Evolutionary conservation across 2,329 filamentous ascomycete species (phyloP), one percentile per base, ranked within the genome.

Genomic region (Colletotrichum higginsianum): DNA sequence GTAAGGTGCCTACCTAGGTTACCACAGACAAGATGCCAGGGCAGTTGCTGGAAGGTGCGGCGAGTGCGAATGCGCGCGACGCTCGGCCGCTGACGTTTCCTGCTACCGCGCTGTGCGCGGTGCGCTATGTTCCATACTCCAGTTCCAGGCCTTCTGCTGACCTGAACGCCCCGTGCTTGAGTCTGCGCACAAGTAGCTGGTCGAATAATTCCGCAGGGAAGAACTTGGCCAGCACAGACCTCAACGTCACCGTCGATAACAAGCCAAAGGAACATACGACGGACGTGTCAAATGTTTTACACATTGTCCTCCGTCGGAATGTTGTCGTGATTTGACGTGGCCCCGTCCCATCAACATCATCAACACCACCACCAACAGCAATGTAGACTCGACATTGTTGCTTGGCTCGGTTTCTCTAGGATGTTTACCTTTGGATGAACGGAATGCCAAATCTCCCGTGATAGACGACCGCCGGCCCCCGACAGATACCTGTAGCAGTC

Each of bases 31-130:
- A 57, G 35, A 6, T 15, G 53, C 53, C 12, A 42, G 53, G 35
- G 13, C 53, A 40, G 30, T 21, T 56, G n/a, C 35, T 58, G 40
- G 23, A 26, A 60, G 60, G 62, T 65, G 61, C 66, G 61, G 56
- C 56, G 56, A 52, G 56, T 65, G 66, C 66, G 66, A 55, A 30
- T 58, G 46, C 46, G 64, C 64, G 57, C 61, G 23, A 47, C 61
- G 40, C 56, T 60, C 56, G 42, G 42, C 56, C 42, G 40, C 16
- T 61, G 46, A 21, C 52, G 18, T 38, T 56, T 56, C 9, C 18
- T 13, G 44, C 26, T 46, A 23, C 30, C 11, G 58, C 18, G 21
- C 42, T n/a, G 18, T 38, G 52, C 30, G 21, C 52, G 30, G 52
- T 56, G 52, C 52, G n/a, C 11, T 11, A 16, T 56, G 49, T 21